Percentiles rank a stretch among this genome's conserved stretches.
Evolutionary conservation across 495 filamentous ascomycete species (phyloP).

Genomic region (Aspergillus wentii): DNA sequence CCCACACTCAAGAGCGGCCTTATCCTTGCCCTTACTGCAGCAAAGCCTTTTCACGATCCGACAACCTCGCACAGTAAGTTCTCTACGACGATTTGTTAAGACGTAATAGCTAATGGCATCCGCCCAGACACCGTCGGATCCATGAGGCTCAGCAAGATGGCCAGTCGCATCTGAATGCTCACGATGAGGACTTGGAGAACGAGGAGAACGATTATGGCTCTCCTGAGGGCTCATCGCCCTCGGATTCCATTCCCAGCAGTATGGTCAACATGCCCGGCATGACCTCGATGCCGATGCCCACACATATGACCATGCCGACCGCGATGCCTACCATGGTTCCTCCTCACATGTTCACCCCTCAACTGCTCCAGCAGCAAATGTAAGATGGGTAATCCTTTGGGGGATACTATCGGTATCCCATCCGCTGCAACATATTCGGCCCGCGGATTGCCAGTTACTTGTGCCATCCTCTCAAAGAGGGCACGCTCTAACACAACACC

Average conservation of each 20-base stretch:
- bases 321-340: conserved; percentile 31
- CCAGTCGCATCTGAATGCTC: conserved; percentile 43
- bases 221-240: conserved; percentile 63
- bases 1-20: conserved; percentile 97
- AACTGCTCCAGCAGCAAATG: conserved; percentile 44
- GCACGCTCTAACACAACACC: too few relatives aligned
- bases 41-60: conserved; percentile 96
- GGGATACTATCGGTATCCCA: too few relatives aligned
- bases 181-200: conserved; percentile 77
- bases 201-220: conserved; percentile 68
- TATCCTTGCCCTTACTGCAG: conserved; percentile 96
- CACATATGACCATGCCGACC: conserved; percentile 32
- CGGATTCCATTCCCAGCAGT: conserved; percentile 27
- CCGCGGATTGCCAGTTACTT: too few relatives aligned
- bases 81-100: conserved; percentile 4
- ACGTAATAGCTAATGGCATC: background rate
- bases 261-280: conserved; percentile 33
- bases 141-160: conserved; percentile 80
- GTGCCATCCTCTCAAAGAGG: too few relatives aligned
- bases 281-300: conserved; percentile 37
- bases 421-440: too few relatives aligned
- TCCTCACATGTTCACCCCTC: conserved; percentile 22
- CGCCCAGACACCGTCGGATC: conserved; percentile 80
- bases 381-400: too few relatives aligned
- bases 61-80: conserved; percentile 96